Base-by-base conservation (phyloP, 106 monocot species). In the Alisma plantagoaquatica region DNA sequence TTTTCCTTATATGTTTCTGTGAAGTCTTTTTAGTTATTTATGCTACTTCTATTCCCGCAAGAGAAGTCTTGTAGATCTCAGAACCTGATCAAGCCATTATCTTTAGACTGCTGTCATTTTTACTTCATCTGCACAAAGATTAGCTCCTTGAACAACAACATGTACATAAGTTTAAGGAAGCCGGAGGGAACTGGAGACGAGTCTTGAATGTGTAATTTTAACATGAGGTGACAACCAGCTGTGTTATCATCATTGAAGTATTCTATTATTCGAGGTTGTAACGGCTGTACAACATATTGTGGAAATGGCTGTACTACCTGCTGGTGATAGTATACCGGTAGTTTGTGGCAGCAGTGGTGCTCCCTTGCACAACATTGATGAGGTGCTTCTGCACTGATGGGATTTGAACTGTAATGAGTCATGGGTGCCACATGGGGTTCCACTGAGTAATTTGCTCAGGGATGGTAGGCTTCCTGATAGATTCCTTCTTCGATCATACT, bases 191-290 rank as follows among this genome's bases (percentile, higher is more conserved):
- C 10, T 41, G 41, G 41, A 41, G 41, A 41, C 16, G 41, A 41
- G n/a, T n/a, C n/a, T n/a, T 41, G 16, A 41, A 41, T 11, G 10
- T 0, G 41, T 10, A 41, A 2, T 46, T 19, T 46, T 82, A 63
- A 92, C 91, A 92, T 92, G 4, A 92, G 61, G 26, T 30, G 16
- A 53, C 91, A 92, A 25, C 91, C 85, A 23, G 54, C 70, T 0
- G 91, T 76, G 53, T 92, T 92, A 10, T 92, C 91, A 33, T 92
- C 91, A 45, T 78, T 79, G 77, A 92, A 92, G 68, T 79, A 92
- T 43, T 92, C 86, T 1, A 42, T 45, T 18, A 90, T 46, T 7
- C 57, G 70, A 2, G 60, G 50, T n/a, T n/a, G n/a, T n/a, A n/a
- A n/a, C n/a, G n/a, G n/a, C n/a, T n/a, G n/a, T n/a, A n/a, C n/a